These are phyloP conservation scores for Auriscalpium orientale DNA, from an alignment of 768 basidiomycete species.

Conservation along the genomic window DNA sequence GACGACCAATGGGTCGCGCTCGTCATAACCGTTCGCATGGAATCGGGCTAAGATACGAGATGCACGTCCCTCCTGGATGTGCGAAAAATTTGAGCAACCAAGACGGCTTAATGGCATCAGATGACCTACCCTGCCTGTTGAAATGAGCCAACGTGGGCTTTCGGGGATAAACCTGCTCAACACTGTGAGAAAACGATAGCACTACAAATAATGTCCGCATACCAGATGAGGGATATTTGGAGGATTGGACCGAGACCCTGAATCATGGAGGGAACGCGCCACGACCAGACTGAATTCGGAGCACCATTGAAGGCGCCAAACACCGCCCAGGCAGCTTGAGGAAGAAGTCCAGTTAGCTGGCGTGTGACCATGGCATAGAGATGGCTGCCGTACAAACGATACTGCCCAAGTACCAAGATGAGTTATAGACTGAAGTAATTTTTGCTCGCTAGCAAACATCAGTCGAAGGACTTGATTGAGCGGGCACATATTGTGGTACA, in stretches of 20 bases:
- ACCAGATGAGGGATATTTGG: constrained; percentile 51
- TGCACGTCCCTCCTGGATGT: constrained; percentile 46
- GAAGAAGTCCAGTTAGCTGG: constrained; percentile 4
- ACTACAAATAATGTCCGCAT: constrained; percentile 4
- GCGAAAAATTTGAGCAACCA: background rate
- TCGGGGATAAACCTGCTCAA: constrained; percentile 53
- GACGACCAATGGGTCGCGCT: constrained; percentile 47
- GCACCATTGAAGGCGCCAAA: constrained; percentile 32
- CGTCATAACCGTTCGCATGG: constrained; percentile 56
- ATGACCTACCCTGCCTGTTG: constrained; percentile 44
- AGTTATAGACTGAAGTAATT: constrained; percentile 60
- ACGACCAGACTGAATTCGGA: constrained; percentile 42
- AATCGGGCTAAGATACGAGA: constrained; percentile 57
- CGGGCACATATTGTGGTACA: constrained; percentile 3
- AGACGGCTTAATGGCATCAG: background rate
- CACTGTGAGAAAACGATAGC: background rate
- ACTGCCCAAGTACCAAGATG: constrained; percentile 69
- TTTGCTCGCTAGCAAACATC: constrained; percentile 34
- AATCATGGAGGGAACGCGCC: constrained; percentile 58
- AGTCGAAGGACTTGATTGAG: background rate
- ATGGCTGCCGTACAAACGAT: constrained; percentile 35
- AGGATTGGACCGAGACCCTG: constrained; percentile 52
- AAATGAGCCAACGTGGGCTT: constrained; percentile 59
- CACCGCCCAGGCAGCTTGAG: constrained; percentile 38
- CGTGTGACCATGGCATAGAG: background rate